phyloP scores from a whole-genome alignment of 1,284 basidiomycete species.

The Ceraceosorus bombacis region DNA sequence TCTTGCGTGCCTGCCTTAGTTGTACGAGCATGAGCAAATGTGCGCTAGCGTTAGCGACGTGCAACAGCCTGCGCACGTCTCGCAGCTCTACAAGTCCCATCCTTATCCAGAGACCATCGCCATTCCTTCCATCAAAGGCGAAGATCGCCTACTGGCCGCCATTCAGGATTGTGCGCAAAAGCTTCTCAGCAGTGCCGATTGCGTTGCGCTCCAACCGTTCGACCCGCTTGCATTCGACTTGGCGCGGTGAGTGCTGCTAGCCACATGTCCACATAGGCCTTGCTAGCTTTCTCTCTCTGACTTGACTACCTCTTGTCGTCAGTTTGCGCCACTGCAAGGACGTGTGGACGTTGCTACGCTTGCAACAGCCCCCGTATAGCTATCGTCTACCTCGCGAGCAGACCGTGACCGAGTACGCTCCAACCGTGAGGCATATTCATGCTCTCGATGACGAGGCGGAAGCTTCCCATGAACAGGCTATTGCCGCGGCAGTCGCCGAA shows the following conservation, averaged over 20 bases:
- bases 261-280: neutral
- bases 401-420: neutral
- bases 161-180: neutral
- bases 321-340: neutral
- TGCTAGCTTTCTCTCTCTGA: neutral
- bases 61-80: neutral
- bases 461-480: neutral
- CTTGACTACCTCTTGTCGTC: neutral
- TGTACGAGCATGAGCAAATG: neutral
- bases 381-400: neutral
- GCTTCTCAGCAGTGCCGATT: neutral
- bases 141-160: too few species aligned
- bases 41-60: neutral
- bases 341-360: neutral
- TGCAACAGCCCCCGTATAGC: neutral
- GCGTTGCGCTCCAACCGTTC: neutral
- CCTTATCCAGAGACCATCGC: neutral
- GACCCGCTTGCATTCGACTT: neutral
- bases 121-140: neutral
- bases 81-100: neutral
- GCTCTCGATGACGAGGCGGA: neutral
- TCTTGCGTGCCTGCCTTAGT: neutral
- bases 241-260: neutral
- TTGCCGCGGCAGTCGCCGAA: neutral
- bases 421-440: neutral